These are phyloP conservation scores for Vicia sativa DNA, from an alignment of 306 rosid genomes.

Conservation along the genomic window DNA sequence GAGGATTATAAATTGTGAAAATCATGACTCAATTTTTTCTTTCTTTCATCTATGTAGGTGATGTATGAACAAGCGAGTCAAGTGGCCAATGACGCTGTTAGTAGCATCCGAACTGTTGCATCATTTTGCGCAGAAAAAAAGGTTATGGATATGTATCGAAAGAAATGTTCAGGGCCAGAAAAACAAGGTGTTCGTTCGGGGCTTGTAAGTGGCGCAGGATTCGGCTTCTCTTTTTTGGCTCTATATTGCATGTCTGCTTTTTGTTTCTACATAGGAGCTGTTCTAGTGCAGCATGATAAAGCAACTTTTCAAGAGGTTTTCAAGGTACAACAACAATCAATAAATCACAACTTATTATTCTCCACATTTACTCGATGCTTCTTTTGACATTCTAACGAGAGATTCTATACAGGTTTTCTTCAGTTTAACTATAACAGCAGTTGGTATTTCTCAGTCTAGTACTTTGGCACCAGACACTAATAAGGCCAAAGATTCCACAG, in stretches of 20 bases:
- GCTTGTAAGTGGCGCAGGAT: conserved; percentile 71
- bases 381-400: conserved; percentile 24
- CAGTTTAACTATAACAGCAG: conserved; percentile 69
- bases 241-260: conserved; percentile 70
- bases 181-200: conserved; percentile 72
- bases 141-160: conserved; percentile 71
- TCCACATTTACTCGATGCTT: neutral
- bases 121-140: conserved; percentile 86
- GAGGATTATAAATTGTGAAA: neutral
- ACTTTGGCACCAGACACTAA: conserved; percentile 75
- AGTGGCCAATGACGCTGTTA: conserved; percentile 89
- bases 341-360: neutral
- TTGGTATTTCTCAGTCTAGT: conserved; percentile 68
- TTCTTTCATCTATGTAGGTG: conserved; percentile 45
- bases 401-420: conserved; percentile 66
- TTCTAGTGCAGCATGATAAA: conserved; percentile 57
- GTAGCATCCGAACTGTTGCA: conserved; percentile 89
- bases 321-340: conserved; percentile 51
- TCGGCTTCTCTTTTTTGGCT: conserved; percentile 64
- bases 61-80: conserved; percentile 96
- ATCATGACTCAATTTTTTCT: conserved; percentile 9
- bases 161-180: conserved; percentile 67
- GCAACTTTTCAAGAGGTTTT: conserved; percentile 83
- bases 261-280: conserved; percentile 72
- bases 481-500: conserved; percentile 86